Conservation (phyloP, 495 filamentous ascomycete genomes). For the Chlorociboria aeruginascens region DNA sequence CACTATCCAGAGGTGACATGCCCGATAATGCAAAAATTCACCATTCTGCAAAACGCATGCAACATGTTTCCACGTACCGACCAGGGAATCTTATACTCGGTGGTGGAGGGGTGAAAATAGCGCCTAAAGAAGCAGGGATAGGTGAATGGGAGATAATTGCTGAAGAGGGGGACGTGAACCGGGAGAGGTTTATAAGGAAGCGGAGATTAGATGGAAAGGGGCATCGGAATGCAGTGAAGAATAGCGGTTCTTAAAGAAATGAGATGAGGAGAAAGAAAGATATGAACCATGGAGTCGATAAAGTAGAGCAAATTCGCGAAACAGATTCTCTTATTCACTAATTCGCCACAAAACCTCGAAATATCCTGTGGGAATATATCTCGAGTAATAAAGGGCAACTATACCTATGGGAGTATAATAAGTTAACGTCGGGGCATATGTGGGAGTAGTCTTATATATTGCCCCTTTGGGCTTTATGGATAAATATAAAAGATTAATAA, state of each 20-base stretch:
- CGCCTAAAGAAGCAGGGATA: conserved; percentile 49
- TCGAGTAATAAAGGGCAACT: no score
- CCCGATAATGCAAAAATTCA: conserved; percentile 61
- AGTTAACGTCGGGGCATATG: no score
- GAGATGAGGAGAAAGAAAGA: conserved; percentile 2
- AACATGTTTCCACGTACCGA: conserved; percentile 49
- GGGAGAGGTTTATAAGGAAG: conserved; percentile 29
- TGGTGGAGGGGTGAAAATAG: conserved; percentile 51
- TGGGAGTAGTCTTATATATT: no score
- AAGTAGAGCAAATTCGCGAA: no score
- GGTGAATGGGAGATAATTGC: conserved; percentile 61
- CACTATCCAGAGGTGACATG: conserved; percentile 70
- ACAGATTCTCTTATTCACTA: no score
- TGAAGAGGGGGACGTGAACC: conserved; percentile 51
- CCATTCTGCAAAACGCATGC: conserved; percentile 60
- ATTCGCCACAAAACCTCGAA: no score
- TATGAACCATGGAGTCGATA: no score
- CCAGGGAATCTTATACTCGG: conserved; percentile 76
- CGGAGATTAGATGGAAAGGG: background rate
- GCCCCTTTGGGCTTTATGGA: no score
- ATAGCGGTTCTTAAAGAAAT: conserved; percentile 4
- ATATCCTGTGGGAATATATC: no score
- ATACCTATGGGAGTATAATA: no score
- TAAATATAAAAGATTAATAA: no score
- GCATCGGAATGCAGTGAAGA: background rate